Evolutionary conservation across 441 rosid genomes (phyloP).

Genomic region (Francoa sonchifolia): DNA sequence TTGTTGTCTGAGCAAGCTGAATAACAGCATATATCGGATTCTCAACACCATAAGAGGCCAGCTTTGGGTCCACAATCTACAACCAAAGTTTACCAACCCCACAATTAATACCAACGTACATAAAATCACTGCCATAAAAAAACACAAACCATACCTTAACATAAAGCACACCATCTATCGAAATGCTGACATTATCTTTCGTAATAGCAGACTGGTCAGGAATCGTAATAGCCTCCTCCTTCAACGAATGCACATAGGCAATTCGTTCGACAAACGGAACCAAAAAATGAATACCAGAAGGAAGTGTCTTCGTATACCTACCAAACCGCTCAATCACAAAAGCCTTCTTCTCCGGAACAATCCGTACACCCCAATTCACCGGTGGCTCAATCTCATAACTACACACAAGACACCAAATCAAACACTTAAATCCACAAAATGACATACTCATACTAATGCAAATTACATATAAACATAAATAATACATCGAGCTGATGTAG

Average conservation of each 20-base stretch:
- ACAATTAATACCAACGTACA: neutral
- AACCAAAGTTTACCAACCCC: neutral
- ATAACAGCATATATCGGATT: constrained; percentile 79
- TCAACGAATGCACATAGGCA: constrained; percentile 88
- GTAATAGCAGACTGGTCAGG: constrained; percentile 88
- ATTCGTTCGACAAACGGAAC: constrained; percentile 80
- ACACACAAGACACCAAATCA: neutral
- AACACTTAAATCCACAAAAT: neutral
- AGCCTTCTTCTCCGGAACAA: constrained; percentile 84
- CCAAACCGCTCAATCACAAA: constrained; percentile 86
- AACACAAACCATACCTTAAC: constrained; percentile 40
- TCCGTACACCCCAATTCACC: constrained; percentile 68
- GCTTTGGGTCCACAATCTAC: constrained; percentile 80
- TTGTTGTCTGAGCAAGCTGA: constrained; percentile 91
- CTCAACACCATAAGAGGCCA: constrained; percentile 92
- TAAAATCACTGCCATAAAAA: neutral
- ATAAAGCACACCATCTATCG: constrained; percentile 76
- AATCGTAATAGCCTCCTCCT: constrained; percentile 86
- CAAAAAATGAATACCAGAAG: constrained; percentile 77
- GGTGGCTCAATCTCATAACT: constrained; percentile 55
- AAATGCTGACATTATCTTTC: constrained; percentile 82
- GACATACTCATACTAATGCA: neutral
- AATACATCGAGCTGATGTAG: constrained; percentile 25
- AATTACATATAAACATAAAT: neutral
- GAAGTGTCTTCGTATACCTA: constrained; percentile 61